Percentiles rank a stretch among this genome's conserved stretches.
Conservation (phyloP, 108 stramenopile genomes). For the Aurantiochytrium sp. region DNA sequence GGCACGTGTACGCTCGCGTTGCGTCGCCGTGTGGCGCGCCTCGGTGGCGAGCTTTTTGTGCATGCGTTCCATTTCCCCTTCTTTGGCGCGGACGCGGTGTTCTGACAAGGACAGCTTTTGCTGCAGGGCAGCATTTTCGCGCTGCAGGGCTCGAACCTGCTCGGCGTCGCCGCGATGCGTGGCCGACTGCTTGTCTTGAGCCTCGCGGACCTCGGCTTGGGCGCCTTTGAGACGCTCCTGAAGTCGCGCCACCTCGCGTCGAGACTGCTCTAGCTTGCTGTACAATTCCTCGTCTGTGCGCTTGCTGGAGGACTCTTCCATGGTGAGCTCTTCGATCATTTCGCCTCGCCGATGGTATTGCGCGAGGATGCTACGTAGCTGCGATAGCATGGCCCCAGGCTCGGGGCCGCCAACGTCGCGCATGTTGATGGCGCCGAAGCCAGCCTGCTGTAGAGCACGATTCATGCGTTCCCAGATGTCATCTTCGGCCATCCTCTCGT, state of each 20-base stretch:
- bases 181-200: not conserved
- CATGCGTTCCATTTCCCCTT: constrained; percentile 14
- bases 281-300: not conserved
- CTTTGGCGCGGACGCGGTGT: constrained; percentile 24
- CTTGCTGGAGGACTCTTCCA: not conserved
- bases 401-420: not conserved
- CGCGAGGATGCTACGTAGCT: not conserved
- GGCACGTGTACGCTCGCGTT: not conserved
- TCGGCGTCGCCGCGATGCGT: not conserved
- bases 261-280: not conserved
- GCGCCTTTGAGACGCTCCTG: not conserved
- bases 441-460: not conserved
- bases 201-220: not conserved
- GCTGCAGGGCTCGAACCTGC: constrained; percentile 6
- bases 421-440: not conserved
- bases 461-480: not conserved
- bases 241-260: not conserved
- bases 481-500: not conserved
- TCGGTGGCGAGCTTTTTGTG: constrained; percentile 12
- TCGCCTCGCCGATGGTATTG: not conserved
- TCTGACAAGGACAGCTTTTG: not conserved
- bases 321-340: not conserved
- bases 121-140: not conserved
- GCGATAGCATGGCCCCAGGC: not conserved
- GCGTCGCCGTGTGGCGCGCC: not conserved